Conservation (phyloP, 1,284 basidiomycete species). For the Fomitopsis betulina region DNA sequence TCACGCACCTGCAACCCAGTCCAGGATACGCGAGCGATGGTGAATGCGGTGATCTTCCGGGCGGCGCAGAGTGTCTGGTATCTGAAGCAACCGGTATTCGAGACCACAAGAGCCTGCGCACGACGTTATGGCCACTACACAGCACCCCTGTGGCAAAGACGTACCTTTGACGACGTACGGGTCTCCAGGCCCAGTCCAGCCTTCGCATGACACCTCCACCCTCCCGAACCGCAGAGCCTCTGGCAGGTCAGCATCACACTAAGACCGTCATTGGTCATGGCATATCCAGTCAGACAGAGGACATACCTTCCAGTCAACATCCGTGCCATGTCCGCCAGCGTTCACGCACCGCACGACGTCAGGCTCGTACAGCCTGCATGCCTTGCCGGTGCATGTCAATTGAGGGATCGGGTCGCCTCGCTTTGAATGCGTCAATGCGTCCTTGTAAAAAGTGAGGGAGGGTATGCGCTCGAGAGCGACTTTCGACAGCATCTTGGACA, state of each 20-base stretch:
- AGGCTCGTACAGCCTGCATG: slow-evolving; percentile 74
- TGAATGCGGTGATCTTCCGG: slow-evolving; percentile 12
- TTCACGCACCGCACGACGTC: slow-evolving; percentile 85
- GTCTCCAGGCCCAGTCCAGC: slow-evolving; percentile 79
- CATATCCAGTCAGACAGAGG: background rate
- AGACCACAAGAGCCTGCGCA: slow-evolving; percentile 74
- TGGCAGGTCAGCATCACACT: slow-evolving; percentile 91
- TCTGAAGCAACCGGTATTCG: slow-evolving; percentile 71
- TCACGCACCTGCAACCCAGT: slow-evolving; percentile 19
- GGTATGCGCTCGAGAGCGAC: slow-evolving; percentile 65
- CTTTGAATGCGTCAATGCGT: slow-evolving; percentile 57
- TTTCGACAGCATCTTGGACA: slow-evolving; percentile 43
- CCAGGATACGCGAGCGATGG: slow-evolving; percentile 14
- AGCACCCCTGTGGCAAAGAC: slow-evolving; percentile 10
- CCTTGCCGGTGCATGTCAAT: slow-evolving; percentile 74
- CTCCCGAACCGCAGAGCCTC: slow-evolving; percentile 75
- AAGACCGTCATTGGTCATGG: background rate
- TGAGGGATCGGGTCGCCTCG: slow-evolving; percentile 71
- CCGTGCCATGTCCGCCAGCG: slow-evolving; percentile 68
- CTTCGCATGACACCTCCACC: slow-evolving; percentile 86
- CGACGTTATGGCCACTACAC: background rate
- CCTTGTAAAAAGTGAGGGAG: slow-evolving; percentile 79
- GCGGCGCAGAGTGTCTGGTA: slow-evolving; percentile 46
- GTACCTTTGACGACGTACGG: slow-evolving; percentile 79
- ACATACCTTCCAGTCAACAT: slow-evolving; percentile 81